Conservation (phyloP, 345 rosid genomes). For the Populus pruinosa region DNA sequence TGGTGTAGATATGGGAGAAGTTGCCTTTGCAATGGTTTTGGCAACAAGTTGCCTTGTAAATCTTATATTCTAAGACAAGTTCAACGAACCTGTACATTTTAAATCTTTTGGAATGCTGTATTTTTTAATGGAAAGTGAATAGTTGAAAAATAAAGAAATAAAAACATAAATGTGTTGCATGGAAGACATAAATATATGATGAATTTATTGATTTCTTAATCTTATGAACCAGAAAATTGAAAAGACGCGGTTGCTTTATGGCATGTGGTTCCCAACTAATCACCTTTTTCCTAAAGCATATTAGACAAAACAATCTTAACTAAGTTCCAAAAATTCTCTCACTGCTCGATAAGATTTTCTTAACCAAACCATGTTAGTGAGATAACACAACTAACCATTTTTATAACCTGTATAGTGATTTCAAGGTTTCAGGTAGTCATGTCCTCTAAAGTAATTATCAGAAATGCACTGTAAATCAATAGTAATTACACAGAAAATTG, state of each 20-base stretch:
- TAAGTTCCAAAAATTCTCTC: constrained; percentile 57
- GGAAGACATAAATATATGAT: neutral
- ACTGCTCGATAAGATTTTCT: constrained; percentile 64
- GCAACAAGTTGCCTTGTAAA: neutral
- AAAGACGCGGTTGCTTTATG: constrained; percentile 20
- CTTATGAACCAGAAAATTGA: neutral
- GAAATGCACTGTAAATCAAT: neutral
- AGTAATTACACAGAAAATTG: too few species aligned
- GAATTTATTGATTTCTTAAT: neutral
- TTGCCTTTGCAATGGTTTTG: neutral
- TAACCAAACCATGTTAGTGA: constrained; percentile 9
- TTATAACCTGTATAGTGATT: constrained; percentile 1
- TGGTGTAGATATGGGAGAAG: constrained; percentile 5
- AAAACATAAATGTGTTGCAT: constrained; percentile 7
- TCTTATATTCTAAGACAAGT: neutral
- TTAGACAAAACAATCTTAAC: constrained; percentile 33
- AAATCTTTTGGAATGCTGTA: neutral
- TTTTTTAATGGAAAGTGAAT: neutral
- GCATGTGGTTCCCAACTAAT: constrained; percentile 31
- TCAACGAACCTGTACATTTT: constrained; percentile 4
- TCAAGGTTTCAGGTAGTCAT: neutral
- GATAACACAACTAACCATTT: neutral
- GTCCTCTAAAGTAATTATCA: neutral
- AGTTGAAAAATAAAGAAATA: neutral
- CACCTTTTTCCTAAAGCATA: constrained; percentile 18